Percentiles rank a stretch among this genome's conserved stretches.
These are phyloP conservation scores for Trichosporon sp. DNA, from an alignment of 1,284 basidiomycete genomes.

Conservation along the genomic window DNA sequence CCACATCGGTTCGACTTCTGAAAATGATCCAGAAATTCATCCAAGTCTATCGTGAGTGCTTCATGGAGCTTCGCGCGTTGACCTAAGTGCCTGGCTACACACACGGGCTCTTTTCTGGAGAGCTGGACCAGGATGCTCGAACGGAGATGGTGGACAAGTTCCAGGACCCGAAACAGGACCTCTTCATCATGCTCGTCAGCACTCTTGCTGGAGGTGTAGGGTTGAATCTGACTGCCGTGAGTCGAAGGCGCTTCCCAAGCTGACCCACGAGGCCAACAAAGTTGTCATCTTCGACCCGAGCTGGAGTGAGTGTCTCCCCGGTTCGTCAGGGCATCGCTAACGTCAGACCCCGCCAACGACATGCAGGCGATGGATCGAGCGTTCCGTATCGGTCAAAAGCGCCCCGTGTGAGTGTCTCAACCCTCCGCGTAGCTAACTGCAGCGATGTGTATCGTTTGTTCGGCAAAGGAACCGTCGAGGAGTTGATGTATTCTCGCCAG, in stretches of 20 bases:
- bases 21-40: conserved; percentile 52
- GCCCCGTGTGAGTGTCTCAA: conserved; percentile 48
- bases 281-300: conserved; percentile 52
- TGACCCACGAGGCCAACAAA: conserved; percentile 45
- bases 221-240: conserved; percentile 44
- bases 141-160: conserved; percentile 52
- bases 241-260: conserved; percentile 7
- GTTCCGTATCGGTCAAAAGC: conserved; percentile 55
- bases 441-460: conserved; percentile 54
- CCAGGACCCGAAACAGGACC: conserved; percentile 45
- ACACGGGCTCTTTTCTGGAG: conserved; percentile 50
- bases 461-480: conserved; percentile 54
- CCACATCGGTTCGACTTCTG: conserved; percentile 51
- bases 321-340: not conserved
- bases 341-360: conserved; percentile 47
- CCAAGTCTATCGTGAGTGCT: conserved; percentile 39
- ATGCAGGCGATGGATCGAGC: conserved; percentile 53
- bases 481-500: conserved; percentile 51
- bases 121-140: conserved; percentile 44
- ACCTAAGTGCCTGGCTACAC: conserved; percentile 36
- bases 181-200: conserved; percentile 49
- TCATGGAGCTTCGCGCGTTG: conserved; percentile 24
- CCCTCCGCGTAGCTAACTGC: not conserved
- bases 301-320: conserved; percentile 39
- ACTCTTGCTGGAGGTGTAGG: conserved; percentile 45